Percentiles rank a stretch among this genome's conserved stretches.
Evolutionary conservation across 78 protist species (phyloP).

Genomic region (Pigoraptor vietnamica): DNA sequence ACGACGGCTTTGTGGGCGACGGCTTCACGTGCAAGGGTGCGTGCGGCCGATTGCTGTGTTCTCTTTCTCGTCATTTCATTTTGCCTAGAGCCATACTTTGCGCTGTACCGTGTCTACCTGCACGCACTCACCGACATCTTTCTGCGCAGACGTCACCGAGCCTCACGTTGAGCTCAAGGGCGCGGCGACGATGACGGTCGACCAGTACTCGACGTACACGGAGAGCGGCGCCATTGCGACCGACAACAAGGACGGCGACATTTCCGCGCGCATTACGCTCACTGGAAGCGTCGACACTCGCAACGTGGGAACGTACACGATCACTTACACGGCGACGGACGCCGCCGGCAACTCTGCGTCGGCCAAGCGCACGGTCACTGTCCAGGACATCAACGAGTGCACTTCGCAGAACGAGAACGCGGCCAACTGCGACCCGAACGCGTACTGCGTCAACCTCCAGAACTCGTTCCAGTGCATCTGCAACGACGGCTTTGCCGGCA

Average conservation of each 20-base stretch:
- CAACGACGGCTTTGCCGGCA: neutral
- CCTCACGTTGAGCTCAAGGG: neutral
- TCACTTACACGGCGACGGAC: neutral
- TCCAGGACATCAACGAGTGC: constrained; percentile 23
- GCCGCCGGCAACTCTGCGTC: neutral
- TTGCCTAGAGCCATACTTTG: neutral
- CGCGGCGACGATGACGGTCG: neutral
- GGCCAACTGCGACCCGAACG: constrained; percentile 17
- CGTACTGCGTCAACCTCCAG: neutral
- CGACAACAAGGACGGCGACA: neutral
- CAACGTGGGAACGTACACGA: neutral
- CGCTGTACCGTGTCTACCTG: neutral
- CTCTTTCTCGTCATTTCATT: neutral
- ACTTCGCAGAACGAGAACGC: neutral
- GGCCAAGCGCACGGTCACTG: neutral
- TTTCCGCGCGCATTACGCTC: neutral
- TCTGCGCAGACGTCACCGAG: neutral
- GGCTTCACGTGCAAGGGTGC: constrained; percentile 14
- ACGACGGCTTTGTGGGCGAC: neutral
- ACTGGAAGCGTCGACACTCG: neutral
- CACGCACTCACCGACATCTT: neutral
- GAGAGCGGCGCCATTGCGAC: neutral
- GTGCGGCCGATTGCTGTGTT: neutral
- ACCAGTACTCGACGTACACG: neutral
- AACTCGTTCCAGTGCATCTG: neutral